Conservation (phyloP, 345 rosid species). For the Populus tremula region DNA sequence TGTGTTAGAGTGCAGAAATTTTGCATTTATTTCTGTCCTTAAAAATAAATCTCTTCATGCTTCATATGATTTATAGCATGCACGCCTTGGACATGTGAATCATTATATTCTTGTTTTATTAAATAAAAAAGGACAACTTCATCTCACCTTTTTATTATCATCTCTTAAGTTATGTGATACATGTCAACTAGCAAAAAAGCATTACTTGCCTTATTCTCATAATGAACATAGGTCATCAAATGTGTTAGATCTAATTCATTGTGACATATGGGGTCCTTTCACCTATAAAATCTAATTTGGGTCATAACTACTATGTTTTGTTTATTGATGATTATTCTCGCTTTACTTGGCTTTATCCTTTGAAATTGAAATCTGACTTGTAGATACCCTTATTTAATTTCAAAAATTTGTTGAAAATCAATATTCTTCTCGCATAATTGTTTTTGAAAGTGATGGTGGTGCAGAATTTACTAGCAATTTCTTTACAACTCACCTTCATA, state of each 20-base stretch:
- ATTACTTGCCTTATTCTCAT: not conserved
- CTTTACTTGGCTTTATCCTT: slow-evolving; percentile 1
- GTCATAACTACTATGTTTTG: not conserved
- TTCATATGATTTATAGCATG: slow-evolving; percentile 11
- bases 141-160: slow-evolving; percentile 5
- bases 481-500: not conserved
- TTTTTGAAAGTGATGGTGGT: slow-evolving; percentile 5
- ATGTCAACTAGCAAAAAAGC: slow-evolving; percentile 10
- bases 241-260: slow-evolving; percentile 3
- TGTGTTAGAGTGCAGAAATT: not conserved
- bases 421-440: not conserved
- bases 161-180: not conserved
- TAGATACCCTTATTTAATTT: not conserved
- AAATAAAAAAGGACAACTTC: not conserved
- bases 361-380: not conserved
- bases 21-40: not conserved
- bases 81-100: not conserved
- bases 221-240: not conserved
- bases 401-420: not conserved
- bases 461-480: not conserved
- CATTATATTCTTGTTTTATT: not conserved
- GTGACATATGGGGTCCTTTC: not conserved
- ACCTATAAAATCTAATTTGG: not conserved
- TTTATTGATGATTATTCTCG: not conserved
- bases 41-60: slow-evolving; percentile 6